Base-by-base conservation (phyloP, 179 eudicot genomes). In the Vitellaria paradoxa region DNA sequence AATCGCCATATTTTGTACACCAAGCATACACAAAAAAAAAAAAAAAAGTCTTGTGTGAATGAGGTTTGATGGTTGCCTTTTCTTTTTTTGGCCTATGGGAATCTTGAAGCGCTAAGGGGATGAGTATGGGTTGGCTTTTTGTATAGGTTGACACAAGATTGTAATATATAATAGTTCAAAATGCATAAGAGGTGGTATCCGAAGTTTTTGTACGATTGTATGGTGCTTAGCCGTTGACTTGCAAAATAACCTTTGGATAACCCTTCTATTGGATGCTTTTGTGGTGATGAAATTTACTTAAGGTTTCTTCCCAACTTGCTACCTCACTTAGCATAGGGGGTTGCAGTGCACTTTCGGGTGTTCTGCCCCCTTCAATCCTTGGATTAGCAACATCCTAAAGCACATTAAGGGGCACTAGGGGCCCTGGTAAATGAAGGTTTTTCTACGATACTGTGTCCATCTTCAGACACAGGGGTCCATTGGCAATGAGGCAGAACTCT, bases 111-210 rank as follows among this genome's bases (percentile, higher is more conserved):
- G 78, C 81, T 64, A 75, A 74, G 79, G 81, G 77, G 78, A 65
- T 70, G 69, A 78, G 65, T 68, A 50, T 78, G 83, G 61, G 81
- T 77, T 74, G 23, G 65, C 52, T 75, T 68, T 80, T 77, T 81
- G 75, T 83, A 72, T 81, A 75, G 84, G 65, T 72, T 73, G 84
- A 78, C 81, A 66, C 9, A 77, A 65, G 70, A 72, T 84, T 88
- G 91, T 86, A 85, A 84, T 79, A 85, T 85, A 84, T 85, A 86
- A 14, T 42, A 42, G 82, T 65, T 77, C 84, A 76, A 75, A 84
- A 74, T 60, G 68, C 56, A 74, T 56, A 20, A 47, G 56, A 73
- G 66, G 66, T 57, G 26, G 26, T n/a, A 20, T 70, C 0, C 53
- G 6, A 5, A 60, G 40, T 40, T 62, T 62, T 23, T 74, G 76